Percentiles rank a stretch among this genome's conserved stretches.
Conservation (phyloP, 176 grass and related monocot species). For the Oryza australiensis region DNA sequence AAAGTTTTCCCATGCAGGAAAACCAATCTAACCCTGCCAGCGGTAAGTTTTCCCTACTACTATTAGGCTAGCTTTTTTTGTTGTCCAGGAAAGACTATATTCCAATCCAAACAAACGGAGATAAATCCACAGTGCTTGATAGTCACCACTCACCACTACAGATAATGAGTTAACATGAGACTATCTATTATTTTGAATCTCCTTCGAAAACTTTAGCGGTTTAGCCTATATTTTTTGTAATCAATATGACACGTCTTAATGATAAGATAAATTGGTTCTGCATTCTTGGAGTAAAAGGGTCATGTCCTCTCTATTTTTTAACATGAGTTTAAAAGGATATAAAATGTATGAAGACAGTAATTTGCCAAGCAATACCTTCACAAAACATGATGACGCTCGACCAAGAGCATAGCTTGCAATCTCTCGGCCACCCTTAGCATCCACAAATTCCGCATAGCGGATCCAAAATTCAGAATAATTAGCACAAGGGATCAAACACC, state of each 20-base stretch:
- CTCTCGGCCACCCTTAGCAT: slow-evolving; percentile 79
- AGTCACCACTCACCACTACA: slow-evolving; percentile 9
- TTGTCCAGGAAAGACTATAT: not conserved
- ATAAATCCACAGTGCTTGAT: not conserved
- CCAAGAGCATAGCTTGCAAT: slow-evolving; percentile 76
- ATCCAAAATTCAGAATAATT: slow-evolving; percentile 96
- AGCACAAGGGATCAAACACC: slow-evolving; percentile 93
- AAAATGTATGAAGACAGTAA: not conserved
- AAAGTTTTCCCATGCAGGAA: not conserved
- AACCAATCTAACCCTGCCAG: not conserved
- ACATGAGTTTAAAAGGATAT: slow-evolving; percentile 25
- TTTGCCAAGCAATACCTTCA: slow-evolving; percentile 54
- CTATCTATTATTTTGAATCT: slow-evolving; percentile 15
- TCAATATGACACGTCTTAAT: not conserved
- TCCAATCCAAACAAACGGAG: not conserved
- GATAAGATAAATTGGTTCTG: not conserved
- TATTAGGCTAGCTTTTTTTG: not conserved
- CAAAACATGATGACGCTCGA: slow-evolving; percentile 72
- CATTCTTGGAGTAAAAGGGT: not conserved
- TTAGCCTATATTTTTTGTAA: slow-evolving; percentile 2
- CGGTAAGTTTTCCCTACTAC: not conserved
- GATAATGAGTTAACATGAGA: not conserved
- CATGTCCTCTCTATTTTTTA: not conserved
- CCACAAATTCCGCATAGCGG: slow-evolving; percentile 80
- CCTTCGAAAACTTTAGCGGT: not conserved